A percentile compares a stretch with the other conserved stretches of the same genome.
Conservation (phyloP, 1,284 basidiomycete genomes). For the Fomitopsis palustris region DNA sequence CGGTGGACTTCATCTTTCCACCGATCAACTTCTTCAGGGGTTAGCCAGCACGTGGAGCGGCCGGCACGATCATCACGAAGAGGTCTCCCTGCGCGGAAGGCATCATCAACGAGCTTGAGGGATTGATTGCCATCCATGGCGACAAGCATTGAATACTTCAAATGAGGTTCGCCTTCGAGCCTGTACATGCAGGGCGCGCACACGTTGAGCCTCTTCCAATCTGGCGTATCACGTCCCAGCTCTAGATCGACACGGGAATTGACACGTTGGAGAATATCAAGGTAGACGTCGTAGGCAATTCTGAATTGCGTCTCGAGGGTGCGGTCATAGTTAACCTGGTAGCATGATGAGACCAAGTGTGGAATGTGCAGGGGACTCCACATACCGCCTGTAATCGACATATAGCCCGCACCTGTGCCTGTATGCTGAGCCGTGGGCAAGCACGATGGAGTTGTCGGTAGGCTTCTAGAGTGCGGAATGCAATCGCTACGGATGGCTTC, state of each 20-base stretch:
- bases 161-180: conserved; percentile 19
- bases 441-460: conserved; percentile 22
- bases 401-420: conserved; percentile 14
- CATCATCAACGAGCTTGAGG: conserved; percentile 21
- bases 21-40: conserved; percentile 16
- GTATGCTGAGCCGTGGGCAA: conserved; percentile 21
- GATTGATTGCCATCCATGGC: conserved; percentile 33
- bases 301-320: conserved; percentile 18
- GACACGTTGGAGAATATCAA: conserved; percentile 19
- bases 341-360: too few species aligned
- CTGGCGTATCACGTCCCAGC: conserved; percentile 15
- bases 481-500: conserved; percentile 15
- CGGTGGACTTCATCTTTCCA: conserved; percentile 17
- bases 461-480: conserved; percentile 13
- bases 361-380: too few species aligned
- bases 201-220: conserved; percentile 24
- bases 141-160: conserved; percentile 17
- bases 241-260: conserved; percentile 14
- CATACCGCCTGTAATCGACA: conserved; percentile 18
- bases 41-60: conserved; percentile 13
- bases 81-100: conserved; percentile 5
- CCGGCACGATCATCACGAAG: conserved; percentile 8
- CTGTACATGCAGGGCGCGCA: conserved; percentile 28
- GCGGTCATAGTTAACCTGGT: conserved; percentile 5
- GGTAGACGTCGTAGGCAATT: conserved; percentile 27